A percentile compares a stretch with the other conserved stretches of the same genome.
Conservation (phyloP, 2,329 filamentous ascomycete species). For the Nemania sp. region DNA sequence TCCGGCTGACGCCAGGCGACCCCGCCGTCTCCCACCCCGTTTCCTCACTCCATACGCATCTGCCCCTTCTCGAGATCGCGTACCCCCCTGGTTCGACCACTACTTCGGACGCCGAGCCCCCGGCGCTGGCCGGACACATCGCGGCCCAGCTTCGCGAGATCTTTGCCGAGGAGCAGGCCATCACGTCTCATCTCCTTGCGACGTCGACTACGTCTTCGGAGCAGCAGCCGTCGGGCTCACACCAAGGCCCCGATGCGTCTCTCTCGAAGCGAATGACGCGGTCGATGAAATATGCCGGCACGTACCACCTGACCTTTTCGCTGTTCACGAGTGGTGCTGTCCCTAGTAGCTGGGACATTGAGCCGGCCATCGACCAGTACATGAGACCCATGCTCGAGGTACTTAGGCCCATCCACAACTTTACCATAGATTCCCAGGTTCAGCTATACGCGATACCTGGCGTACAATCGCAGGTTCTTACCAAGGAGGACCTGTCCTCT, state of each 20-base stretch:
- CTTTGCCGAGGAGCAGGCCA: slow-evolving; percentile 86
- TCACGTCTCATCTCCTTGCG: slow-evolving; percentile 75
- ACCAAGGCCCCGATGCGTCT: slow-evolving; percentile 56
- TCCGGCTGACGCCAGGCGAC: slow-evolving; percentile 70
- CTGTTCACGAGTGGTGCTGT: slow-evolving; percentile 79
- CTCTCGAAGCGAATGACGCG: slow-evolving; percentile 74
- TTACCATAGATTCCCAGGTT: slow-evolving; percentile 94
- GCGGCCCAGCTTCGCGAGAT: slow-evolving; percentile 75
- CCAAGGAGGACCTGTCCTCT: slow-evolving; percentile 84
- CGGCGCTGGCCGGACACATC: slow-evolving; percentile 74
- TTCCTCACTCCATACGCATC: slow-evolving; percentile 69
- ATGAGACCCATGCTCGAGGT: slow-evolving; percentile 80
- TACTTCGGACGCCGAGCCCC: slow-evolving; percentile 68
- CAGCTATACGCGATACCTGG: slow-evolving; percentile 83
- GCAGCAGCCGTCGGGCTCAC: slow-evolving; percentile 49
- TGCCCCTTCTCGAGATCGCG: slow-evolving; percentile 73
- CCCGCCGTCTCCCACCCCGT: slow-evolving; percentile 62
- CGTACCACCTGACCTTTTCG: slow-evolving; percentile 94
- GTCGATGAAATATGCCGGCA: slow-evolving; percentile 87
- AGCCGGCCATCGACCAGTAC: slow-evolving; percentile 77
- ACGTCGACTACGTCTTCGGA: slow-evolving; percentile 57
- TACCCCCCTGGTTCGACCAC: slow-evolving; percentile 73
- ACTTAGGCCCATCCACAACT: slow-evolving; percentile 84
- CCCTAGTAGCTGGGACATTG: slow-evolving; percentile 91
- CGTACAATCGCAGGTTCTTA: slow-evolving; percentile 66